A percentile compares a stretch with the other conserved stretches of the same genome.
Conservation (phyloP, 805 yeast genomes). For the Komagataella pseudopastoris region DNA sequence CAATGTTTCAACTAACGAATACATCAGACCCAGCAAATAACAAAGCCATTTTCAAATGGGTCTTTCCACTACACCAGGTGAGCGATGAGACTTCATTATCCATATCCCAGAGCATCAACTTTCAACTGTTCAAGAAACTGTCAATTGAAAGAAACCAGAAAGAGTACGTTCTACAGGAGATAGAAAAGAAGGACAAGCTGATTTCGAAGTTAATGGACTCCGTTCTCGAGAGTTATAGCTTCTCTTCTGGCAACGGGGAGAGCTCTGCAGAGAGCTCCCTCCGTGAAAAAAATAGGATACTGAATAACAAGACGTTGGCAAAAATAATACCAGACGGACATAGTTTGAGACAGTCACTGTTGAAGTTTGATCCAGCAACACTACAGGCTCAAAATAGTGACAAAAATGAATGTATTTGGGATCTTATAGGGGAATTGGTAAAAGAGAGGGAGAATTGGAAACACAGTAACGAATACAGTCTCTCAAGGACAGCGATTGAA, state of each 20-base stretch:
- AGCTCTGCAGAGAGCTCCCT: background rate
- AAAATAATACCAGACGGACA: constrained; percentile 4
- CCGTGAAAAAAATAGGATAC: constrained; percentile 1
- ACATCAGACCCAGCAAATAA: background rate
- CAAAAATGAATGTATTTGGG: background rate
- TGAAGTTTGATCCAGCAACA: background rate
- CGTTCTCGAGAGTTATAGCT: background rate
- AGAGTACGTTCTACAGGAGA: background rate
- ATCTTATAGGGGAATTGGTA: background rate
- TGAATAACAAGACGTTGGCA: constrained; percentile 3
- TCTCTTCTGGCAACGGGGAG: background rate
- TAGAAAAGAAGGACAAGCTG: background rate
- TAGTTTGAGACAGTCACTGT: constrained; percentile 1
- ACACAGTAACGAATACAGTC: background rate
- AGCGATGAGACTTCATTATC: background rate
- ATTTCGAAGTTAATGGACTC: background rate
- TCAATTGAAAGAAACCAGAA: background rate
- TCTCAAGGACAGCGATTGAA: background rate
- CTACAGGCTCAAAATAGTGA: background rate
- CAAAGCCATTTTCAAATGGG: background rate
- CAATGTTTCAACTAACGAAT: background rate
- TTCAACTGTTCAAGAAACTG: background rate
- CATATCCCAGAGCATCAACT: background rate
- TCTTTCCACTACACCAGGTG: background rate
- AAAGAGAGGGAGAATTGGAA: constrained; percentile 2